Percentiles rank a stretch among this genome's conserved stretches.
phyloP scores from a whole-genome alignment of 2,329 filamentous ascomycete species.

The Colletotrichum tanaceti region DNA sequence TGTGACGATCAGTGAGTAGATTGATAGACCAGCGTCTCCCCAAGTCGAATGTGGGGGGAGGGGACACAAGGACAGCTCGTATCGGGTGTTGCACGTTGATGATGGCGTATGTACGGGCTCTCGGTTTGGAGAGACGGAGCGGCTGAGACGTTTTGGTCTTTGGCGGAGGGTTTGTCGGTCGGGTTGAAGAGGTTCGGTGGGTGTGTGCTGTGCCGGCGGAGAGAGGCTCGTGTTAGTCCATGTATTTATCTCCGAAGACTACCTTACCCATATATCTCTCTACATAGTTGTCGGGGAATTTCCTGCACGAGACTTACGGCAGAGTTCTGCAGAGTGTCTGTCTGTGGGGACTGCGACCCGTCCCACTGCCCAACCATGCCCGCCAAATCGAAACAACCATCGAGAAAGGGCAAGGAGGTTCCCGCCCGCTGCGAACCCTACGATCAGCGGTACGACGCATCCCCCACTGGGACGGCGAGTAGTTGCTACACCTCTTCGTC shows the following conservation, averaged over 20 bases:
- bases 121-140: background rate
- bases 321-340: too few relatives aligned
- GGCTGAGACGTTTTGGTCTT: slow-evolving; percentile 19
- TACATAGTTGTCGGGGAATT: too few relatives aligned
- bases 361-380: slow-evolving; percentile 23
- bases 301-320: too few relatives aligned
- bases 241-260: slow-evolving; percentile 7
- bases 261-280: background rate
- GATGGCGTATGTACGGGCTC: background rate
- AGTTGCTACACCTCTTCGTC: slow-evolving; percentile 44
- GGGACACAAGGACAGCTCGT: background rate
- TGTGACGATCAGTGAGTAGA: slow-evolving; percentile 4
- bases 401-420: slow-evolving; percentile 32
- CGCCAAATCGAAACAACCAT: slow-evolving; percentile 13
- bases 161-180: background rate
- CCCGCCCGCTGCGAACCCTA: slow-evolving; percentile 33
- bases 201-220: background rate
- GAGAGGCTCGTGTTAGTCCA: background rate
- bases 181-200: background rate
- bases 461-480: slow-evolving; percentile 27
- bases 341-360: background rate
- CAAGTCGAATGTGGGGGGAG: background rate
- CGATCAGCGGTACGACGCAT: slow-evolving; percentile 10
- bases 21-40: background rate
- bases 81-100: background rate